Percentiles rank a stretch among this genome's conserved stretches.
Conservation (phyloP, 495 filamentous ascomycete genomes). For the Penicilliopsis zonata region DNA sequence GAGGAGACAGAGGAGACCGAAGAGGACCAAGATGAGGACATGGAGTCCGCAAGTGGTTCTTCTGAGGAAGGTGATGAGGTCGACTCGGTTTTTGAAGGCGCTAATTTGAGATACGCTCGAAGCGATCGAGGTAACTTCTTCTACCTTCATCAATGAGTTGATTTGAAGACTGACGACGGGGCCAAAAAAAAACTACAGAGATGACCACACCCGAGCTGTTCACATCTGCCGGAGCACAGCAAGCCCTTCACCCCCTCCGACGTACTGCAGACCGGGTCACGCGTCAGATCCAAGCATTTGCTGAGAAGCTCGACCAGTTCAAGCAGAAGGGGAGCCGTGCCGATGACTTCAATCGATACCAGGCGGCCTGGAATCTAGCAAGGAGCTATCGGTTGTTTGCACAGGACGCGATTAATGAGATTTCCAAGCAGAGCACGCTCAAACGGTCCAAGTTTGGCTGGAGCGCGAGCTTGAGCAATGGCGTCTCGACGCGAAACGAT, state of each 20-base stretch:
- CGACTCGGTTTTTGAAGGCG: slow-evolving; percentile 8
- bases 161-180: too few species aligned
- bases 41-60: slow-evolving; percentile 1
- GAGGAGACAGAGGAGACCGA: slow-evolving; percentile 7
- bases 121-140: slow-evolving; percentile 10
- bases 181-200: too few species aligned
- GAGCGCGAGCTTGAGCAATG: slow-evolving; percentile 16
- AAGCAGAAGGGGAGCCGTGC: slow-evolving; percentile 25
- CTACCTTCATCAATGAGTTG: slow-evolving; percentile 7
- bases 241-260: slow-evolving; percentile 43
- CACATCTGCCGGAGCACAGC: slow-evolving; percentile 35
- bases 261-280: slow-evolving; percentile 48
- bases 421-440: slow-evolving; percentile 22
- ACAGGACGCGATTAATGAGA: slow-evolving; percentile 27
- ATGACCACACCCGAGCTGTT: slow-evolving; percentile 25
- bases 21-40: slow-evolving; percentile 16
- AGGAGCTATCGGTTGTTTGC: slow-evolving; percentile 30
- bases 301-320: slow-evolving; percentile 51
- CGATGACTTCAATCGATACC: slow-evolving; percentile 24
- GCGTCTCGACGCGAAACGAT: slow-evolving; percentile 12
- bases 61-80: slow-evolving; percentile 8
- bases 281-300: slow-evolving; percentile 53
- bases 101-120: slow-evolving; percentile 7
- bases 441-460: slow-evolving; percentile 22
- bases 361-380: slow-evolving; percentile 31